A percentile compares a stretch with the other conserved stretches of the same genome.
These are phyloP conservation scores for Hevea brasiliensis DNA, from an alignment of 345 rosid species.

Conservation along the genomic window DNA sequence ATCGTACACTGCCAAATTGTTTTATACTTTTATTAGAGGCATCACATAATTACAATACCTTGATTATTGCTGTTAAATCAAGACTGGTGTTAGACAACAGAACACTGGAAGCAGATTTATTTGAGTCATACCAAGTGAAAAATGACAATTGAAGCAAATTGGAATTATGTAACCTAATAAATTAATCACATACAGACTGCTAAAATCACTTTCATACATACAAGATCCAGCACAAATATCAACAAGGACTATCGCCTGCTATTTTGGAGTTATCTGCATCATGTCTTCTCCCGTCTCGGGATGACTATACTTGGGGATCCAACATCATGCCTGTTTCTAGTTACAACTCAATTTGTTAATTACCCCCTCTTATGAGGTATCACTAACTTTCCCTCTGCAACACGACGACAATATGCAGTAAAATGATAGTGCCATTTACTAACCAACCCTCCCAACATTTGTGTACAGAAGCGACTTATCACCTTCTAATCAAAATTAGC, in stretches of 20 bases:
- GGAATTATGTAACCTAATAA: constrained; percentile 9
- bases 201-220: constrained; percentile 19
- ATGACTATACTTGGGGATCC: constrained; percentile 14
- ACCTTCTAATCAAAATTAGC: constrained; percentile 53
- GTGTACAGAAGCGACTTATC: constrained; percentile 16
- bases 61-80: too few species aligned
- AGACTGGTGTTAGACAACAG: background rate
- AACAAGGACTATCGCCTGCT: constrained; percentile 3
- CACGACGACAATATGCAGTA: constrained; percentile 9
- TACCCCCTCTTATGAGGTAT: constrained; percentile 17
- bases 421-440: background rate
- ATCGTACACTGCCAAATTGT: too few species aligned
- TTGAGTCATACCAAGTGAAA: background rate
- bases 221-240: background rate
- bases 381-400: constrained; percentile 10
- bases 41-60: background rate
- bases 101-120: background rate
- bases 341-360: constrained; percentile 28
- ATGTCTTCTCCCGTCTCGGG: constrained; percentile 19
- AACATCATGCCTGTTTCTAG: constrained; percentile 21
- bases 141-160: background rate
- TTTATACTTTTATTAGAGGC: too few species aligned
- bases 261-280: constrained; percentile 27
- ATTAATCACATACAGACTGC: constrained; percentile 20
- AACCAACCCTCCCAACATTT: constrained; percentile 4